A percentile compares a stretch with the other conserved stretches of the same genome.
These are phyloP conservation scores for Neurospora cerealis DNA, from an alignment of 495 filamentous ascomycete genomes.

Conservation along the genomic window DNA sequence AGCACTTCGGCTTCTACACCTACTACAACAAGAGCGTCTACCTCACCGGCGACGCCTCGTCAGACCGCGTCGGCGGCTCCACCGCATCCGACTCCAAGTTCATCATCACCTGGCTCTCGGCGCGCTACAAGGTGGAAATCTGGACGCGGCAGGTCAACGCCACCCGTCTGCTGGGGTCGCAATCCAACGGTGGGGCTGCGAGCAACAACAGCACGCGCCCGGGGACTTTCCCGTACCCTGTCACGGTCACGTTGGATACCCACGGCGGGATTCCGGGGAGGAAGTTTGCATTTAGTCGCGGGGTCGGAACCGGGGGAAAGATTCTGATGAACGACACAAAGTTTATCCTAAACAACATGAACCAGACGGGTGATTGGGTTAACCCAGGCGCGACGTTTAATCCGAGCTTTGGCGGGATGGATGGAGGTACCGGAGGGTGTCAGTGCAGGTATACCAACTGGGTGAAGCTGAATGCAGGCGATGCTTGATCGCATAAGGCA, in stretches of 20 bases:
- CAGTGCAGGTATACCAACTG: constrained; percentile 67
- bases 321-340: constrained; percentile 42
- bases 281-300: constrained; percentile 67
- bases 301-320: constrained; percentile 41
- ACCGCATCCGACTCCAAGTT: constrained; percentile 48
- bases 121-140: constrained; percentile 80
- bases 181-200: constrained; percentile 6
- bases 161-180: constrained; percentile 29
- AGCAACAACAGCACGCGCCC: constrained; percentile 33
- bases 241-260: constrained; percentile 72
- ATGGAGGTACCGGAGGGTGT: constrained; percentile 68
- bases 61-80: constrained; percentile 58
- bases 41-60: constrained; percentile 41
- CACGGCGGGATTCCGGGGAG: constrained; percentile 54
- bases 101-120: constrained; percentile 72
- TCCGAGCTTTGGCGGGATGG: constrained; percentile 44
- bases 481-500: background rate
- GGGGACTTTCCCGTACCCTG: constrained; percentile 76
- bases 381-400: constrained; percentile 40
- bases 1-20: constrained; percentile 91
- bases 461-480: constrained; percentile 14
- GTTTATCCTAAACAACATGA: constrained; percentile 49
- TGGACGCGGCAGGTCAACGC: constrained; percentile 59
- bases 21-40: constrained; percentile 88
- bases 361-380: constrained; percentile 49